A percentile compares a stretch with the other conserved stretches of the same genome.
Evolutionary conservation across 768 basidiomycete species (phyloP).

Genomic region (Hysterangium stoloniferum): DNA sequence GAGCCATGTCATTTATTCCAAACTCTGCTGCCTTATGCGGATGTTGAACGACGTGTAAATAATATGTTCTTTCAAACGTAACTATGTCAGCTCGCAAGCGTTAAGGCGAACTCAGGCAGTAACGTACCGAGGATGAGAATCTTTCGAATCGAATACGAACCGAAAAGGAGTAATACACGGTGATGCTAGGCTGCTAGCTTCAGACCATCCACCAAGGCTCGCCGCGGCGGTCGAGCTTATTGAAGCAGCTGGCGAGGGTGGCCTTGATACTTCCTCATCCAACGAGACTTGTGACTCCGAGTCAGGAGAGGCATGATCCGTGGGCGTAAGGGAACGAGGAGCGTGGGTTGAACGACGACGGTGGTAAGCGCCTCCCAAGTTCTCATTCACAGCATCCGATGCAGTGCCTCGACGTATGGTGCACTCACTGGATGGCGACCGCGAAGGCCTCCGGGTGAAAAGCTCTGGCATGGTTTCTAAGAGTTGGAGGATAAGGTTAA

Average conservation of each 20-base stretch:
- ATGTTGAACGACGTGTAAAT: slow-evolving; percentile 80
- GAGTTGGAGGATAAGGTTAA: no score
- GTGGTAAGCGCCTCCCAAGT: no score
- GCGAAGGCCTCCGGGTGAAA: no score
- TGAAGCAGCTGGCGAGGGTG: not conserved
- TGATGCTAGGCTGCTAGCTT: not conserved
- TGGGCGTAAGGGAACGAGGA: no score
- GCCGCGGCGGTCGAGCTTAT: not conserved
- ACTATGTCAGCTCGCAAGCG: not conserved
- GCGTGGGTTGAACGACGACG: no score
- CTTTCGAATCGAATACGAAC: not conserved
- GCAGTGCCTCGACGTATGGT: no score
- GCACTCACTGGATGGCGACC: no score
- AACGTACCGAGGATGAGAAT: not conserved
- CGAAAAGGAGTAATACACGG: not conserved
- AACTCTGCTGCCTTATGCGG: slow-evolving; percentile 80
- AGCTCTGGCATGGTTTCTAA: no score
- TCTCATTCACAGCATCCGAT: no score
- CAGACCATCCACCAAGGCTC: slow-evolving; percentile 4
- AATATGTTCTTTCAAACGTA: slow-evolving; percentile 46
- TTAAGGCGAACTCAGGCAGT: no score
- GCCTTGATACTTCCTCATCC: slow-evolving; percentile 1
- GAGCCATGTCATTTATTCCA: slow-evolving; percentile 62
- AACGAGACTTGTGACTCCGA: not conserved
- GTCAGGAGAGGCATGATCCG: not conserved